Evolutionary conservation across 2,329 filamentous ascomycete genomes (phyloP).

Genomic region (Knufia fluminis): DNA sequence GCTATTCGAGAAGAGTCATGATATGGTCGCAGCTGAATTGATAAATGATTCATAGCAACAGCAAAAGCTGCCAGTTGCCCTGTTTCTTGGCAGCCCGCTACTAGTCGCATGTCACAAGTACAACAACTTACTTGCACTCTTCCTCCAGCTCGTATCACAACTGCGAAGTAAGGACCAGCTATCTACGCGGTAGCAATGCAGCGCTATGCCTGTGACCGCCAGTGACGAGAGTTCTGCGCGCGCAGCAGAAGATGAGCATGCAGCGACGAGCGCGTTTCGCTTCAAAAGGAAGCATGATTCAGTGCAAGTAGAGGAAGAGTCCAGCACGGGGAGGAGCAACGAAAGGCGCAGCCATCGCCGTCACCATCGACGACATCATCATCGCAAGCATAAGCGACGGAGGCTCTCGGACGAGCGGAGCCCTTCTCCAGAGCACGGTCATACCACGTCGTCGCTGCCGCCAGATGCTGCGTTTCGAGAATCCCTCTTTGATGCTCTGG

Average conservation of each 20-base stretch:
- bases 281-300: conserved; percentile 17
- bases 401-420: conserved; percentile 13
- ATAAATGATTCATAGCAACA: background rate
- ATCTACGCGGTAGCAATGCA: too few relatives aligned
- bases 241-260: background rate
- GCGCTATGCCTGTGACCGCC: background rate
- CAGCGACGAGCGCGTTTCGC: conserved; percentile 15
- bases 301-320: conserved; percentile 3
- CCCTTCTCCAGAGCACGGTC: conserved; percentile 1
- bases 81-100: too few relatives aligned
- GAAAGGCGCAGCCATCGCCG: conserved; percentile 19
- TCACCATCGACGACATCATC: conserved; percentile 22
- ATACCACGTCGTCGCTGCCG: conserved; percentile 38
- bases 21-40: too few relatives aligned
- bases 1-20: background rate
- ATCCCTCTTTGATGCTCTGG: conserved; percentile 92
- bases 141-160: too few relatives aligned
- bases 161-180: too few relatives aligned
- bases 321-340: background rate
- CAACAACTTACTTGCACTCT: too few relatives aligned
- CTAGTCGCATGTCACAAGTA: too few relatives aligned
- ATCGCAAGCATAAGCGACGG: conserved; percentile 23
- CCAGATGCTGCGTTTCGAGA: conserved; percentile 76
- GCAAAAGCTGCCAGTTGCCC: background rate
- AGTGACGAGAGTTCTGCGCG: background rate